These are phyloP conservation scores for Ambrosiella cleistominuta DNA, from an alignment of 2,329 filamentous ascomycete species.

Conservation along the genomic window DNA sequence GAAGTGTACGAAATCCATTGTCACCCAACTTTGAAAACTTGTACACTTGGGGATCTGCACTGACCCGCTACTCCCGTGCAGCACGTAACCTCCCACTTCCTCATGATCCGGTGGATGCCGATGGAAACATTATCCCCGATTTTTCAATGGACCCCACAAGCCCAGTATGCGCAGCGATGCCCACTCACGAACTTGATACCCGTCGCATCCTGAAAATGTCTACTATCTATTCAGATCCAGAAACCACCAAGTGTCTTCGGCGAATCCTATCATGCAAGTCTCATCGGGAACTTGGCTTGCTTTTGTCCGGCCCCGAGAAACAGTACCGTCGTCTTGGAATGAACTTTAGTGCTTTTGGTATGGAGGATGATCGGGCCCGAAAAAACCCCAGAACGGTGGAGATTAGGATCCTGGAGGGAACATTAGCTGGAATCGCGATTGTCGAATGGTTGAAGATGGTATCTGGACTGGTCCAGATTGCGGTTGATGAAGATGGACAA, in stretches of 20 bases:
- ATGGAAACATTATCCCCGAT: neutral
- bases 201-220: neutral
- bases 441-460: conserved; percentile 22
- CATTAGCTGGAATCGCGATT: conserved; percentile 17
- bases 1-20: conserved; percentile 21
- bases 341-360: conserved; percentile 24
- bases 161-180: neutral
- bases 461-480: conserved; percentile 18
- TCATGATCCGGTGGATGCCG: neutral
- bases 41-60: conserved; percentile 22
- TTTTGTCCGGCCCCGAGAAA: conserved; percentile 21
- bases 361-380: conserved; percentile 21
- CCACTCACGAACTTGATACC: conserved; percentile 15
- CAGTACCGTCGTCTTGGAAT: conserved; percentile 23
- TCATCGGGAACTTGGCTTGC: conserved; percentile 19
- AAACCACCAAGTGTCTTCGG: neutral
- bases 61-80: conserved; percentile 10
- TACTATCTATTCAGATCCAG: neutral
- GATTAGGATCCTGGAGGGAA: conserved; percentile 24
- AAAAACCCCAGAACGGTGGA: conserved; percentile 23
- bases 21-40: conserved; percentile 23
- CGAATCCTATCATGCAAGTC: conserved; percentile 19
- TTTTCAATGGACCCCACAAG: neutral
- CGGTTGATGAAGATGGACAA: conserved; percentile 13
- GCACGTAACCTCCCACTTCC: conserved; percentile 7